A percentile compares a stretch with the other conserved stretches of the same genome.
These are phyloP conservation scores for Fusarium sp. DNA, from an alignment of 2,329 filamentous ascomycete genomes.

Conservation along the genomic window DNA sequence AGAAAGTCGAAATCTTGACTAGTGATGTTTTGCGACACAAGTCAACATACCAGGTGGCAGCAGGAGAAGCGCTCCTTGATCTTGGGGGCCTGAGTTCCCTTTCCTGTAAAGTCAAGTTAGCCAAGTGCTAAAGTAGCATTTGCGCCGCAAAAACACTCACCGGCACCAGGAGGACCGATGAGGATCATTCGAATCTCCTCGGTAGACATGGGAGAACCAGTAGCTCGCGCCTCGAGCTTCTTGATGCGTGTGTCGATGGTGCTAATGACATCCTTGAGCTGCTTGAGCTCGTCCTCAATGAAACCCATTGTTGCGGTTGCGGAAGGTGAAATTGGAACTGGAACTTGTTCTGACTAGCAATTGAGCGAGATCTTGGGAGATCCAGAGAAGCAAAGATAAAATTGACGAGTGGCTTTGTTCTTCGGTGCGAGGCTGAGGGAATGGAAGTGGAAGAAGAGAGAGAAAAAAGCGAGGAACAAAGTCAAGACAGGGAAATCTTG, in stretches of 20 bases:
- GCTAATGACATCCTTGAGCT: conserved; percentile 85
- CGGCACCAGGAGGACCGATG: conserved; percentile 96
- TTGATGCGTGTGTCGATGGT: conserved; percentile 88
- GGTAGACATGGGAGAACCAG: conserved; percentile 63
- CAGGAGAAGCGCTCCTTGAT: conserved; percentile 98
- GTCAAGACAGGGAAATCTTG: conserved; percentile 47
- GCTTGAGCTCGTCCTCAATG: conserved; percentile 85
- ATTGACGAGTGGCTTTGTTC: conserved; percentile 21
- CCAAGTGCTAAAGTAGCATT: conserved; percentile 3
- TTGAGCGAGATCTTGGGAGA: conserved; percentile 30
- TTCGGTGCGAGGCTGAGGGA: conserved; percentile 31
- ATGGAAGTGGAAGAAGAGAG: conserved; percentile 21
- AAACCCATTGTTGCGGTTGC: conserved; percentile 79
- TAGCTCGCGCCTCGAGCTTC: conserved; percentile 82
- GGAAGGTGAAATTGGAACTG: conserved; percentile 35
- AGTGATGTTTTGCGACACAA: conserved; percentile 11
- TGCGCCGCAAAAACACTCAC: conserved; percentile 65
- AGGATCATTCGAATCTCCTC: conserved; percentile 93
- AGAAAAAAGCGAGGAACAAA: conserved; percentile 40
- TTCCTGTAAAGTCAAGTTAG: conserved; percentile 71
- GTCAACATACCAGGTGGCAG: conserved; percentile 86
- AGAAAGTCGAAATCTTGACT: conserved; percentile 16
- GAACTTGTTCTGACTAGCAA: conserved; percentile 31
- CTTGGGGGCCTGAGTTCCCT: conserved; percentile 97
- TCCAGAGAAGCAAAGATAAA: conserved; percentile 20